These are phyloP conservation scores for Penicillium bialowiezense DNA, from an alignment of 495 filamentous ascomycete genomes.

Conservation along the genomic window DNA sequence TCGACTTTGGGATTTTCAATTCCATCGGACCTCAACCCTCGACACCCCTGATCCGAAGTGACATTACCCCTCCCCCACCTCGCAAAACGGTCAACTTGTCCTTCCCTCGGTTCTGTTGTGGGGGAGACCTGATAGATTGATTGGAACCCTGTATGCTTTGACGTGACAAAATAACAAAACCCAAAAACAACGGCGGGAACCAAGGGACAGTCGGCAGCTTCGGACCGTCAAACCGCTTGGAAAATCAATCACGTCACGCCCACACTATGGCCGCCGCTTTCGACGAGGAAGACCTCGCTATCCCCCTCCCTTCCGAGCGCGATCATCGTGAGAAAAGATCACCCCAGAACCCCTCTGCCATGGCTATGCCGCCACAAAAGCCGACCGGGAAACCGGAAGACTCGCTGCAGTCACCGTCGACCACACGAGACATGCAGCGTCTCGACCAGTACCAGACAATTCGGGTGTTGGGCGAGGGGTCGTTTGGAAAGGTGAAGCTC, in stretches of 20 bases:
- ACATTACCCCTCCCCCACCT: slow-evolving; percentile 13
- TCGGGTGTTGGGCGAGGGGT: slow-evolving; percentile 90
- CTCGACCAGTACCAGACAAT: slow-evolving; percentile 88
- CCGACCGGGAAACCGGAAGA: slow-evolving; percentile 35
- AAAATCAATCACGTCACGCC: slow-evolving; percentile 49
- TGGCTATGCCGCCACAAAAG: slow-evolving; percentile 49
- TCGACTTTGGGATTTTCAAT: not conserved
- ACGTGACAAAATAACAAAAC: not conserved
- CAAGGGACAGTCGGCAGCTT: slow-evolving; percentile 19
- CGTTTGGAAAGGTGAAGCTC: slow-evolving; percentile 97
- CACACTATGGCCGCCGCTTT: slow-evolving; percentile 51
- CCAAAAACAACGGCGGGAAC: slow-evolving; percentile 11
- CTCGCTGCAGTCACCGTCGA: slow-evolving; percentile 41
- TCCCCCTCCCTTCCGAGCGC: slow-evolving; percentile 71
- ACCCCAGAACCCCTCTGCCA: slow-evolving; percentile 34
- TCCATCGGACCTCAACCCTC: not conserved
- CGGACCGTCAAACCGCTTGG: slow-evolving; percentile 17
- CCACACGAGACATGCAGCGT: slow-evolving; percentile 63
- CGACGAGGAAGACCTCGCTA: slow-evolving; percentile 90
- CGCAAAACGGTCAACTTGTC: slow-evolving; percentile 2
- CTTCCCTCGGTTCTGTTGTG: slow-evolving; percentile 31
- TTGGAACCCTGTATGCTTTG: slow-evolving; percentile 26
- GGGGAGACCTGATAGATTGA: slow-evolving; percentile 27
- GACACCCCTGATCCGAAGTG: not conserved
- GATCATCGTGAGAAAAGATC: slow-evolving; percentile 38